Evolutionary conservation across 495 filamentous ascomycete genomes (phyloP), one percentile per base, ranked within the genome.

Genomic region (Trichoderma orchidacearum): DNA sequence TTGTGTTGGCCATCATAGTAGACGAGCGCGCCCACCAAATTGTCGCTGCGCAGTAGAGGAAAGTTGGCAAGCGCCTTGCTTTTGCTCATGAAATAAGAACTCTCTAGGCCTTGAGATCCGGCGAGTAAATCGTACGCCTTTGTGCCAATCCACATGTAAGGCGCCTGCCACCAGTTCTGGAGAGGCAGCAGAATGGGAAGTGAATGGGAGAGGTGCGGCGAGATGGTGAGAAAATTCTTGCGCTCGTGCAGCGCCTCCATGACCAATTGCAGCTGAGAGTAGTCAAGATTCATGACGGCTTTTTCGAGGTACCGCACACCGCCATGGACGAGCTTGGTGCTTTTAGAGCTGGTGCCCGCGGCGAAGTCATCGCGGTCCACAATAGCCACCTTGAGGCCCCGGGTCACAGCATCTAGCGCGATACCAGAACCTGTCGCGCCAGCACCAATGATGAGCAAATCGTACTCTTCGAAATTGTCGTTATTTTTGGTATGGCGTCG

Each of bases 1-100:
- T 90, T 90, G 70, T 90, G 86, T 8, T 84, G 84, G 62, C 86
- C 86, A 70, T 90, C 85, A 64, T 90, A 90, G 70, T 90, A 90
- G 0, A 90, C 86, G 63, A 89, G 72, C 30, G 86, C 86, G 48
- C 86, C 86, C 38, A 82, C 71, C 6, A 90, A 64, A 31, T 83
- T 81, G 25, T 86, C 80, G 58, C 80, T 82, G 65, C 81, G 84
- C 60, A 90, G 62, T 84, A 89, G 89, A 3, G 86, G 86, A 63
- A 90, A 90, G 6, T 81, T 79, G 64, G 88, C 85, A 50, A 89
- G 73, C 0, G 86, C 86, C 68, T 86, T 87, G 59, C 83, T 85
- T 62, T 81, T 83, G 12, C 86, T 85, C 61, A 90, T 66, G 65
- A 90, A 90, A 65, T 89, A 90, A 3, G 85, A 89, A 61, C 79